Evolutionary conservation across 2,329 filamentous ascomycete species (phyloP), one percentile per base, ranked within the genome.

Genomic region (Neurospora sp.): DNA sequence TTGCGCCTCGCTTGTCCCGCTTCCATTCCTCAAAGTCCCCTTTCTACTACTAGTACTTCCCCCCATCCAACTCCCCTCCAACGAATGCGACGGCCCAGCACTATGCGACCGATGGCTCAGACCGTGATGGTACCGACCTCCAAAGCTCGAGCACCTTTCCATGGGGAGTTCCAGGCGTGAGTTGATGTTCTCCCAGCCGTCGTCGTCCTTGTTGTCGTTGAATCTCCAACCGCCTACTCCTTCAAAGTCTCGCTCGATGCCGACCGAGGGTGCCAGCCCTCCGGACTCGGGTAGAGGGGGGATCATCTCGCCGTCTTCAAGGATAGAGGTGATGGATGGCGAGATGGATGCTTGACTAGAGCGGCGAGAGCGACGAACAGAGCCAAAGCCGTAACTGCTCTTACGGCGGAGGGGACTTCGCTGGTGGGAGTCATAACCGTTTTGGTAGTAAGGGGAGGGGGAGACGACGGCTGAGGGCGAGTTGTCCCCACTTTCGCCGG

Each of bases 161-260:
- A 78, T 76, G 0, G 83, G 83, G 15, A 86, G 76, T 72, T 86
- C 84, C 8, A 86, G 79, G 11, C 84, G 79, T 1, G 84, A 85
- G 73, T 86, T 86, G 72, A 86, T 85, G 66, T 81, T 83, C 19
- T 82, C 83, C 85, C 85, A 87, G 39, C 81, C 74, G 4, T 74
- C 77, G 43, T 76, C 75, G 46, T 83, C 79, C 38, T 75, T 72
- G 38, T 82, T 78, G 66, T 86, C 83, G 69, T 84, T 81, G 72
- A 87, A 73, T 67, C 86, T 80, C 86, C 86, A 89, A 2, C 87
- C 87, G 19, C 87, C 87, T 1, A 89, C 78, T 8, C 87, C 87
- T 73, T 89, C 87, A 73, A 84, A 89, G 75, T 89, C 87, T 38
- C 87, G 80, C 68, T 85, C 83, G 3, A 85, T 78, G 0, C 85